These are phyloP conservation scores for Yamadazyma laniorum DNA, from an alignment of 805 yeast species.

Conservation along the genomic window DNA sequence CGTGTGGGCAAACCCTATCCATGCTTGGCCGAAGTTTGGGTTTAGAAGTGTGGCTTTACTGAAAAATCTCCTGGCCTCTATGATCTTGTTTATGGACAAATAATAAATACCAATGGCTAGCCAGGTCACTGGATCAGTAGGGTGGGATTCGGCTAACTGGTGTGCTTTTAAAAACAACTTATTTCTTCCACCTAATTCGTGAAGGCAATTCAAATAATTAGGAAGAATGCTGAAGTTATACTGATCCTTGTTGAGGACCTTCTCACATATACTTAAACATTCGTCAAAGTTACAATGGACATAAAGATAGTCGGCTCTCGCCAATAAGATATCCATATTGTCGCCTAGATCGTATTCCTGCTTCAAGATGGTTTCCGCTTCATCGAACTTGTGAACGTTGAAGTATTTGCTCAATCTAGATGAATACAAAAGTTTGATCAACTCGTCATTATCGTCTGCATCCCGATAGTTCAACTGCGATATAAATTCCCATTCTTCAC, in stretches of 20 bases:
- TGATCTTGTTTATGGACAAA: constrained; percentile 63
- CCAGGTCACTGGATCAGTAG: constrained; percentile 84
- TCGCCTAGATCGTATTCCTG: constrained; percentile 72
- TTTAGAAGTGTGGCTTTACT: constrained; percentile 85
- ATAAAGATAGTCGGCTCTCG: constrained; percentile 67
- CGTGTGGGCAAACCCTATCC: constrained; percentile 98
- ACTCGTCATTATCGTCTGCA: constrained; percentile 75
- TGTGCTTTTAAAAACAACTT: constrained; percentile 80
- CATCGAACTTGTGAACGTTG: constrained; percentile 55
- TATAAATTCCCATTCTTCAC: constrained; percentile 83
- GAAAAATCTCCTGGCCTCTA: constrained; percentile 84
- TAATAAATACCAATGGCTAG: constrained; percentile 90
- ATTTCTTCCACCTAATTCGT: constrained; percentile 81
- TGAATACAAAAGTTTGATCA: constrained; percentile 73
- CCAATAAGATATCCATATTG: constrained; percentile 66
- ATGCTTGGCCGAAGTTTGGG: constrained; percentile 90
- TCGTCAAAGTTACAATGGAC: constrained; percentile 76
- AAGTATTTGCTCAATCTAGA: constrained; percentile 72
- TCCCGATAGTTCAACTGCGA: constrained; percentile 63
- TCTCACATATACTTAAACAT: constrained; percentile 74
- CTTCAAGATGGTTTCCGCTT: constrained; percentile 60
- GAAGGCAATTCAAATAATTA: constrained; percentile 75
- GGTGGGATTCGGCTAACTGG: constrained; percentile 79
- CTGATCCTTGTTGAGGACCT: constrained; percentile 56
- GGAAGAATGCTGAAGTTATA: constrained; percentile 73